Percentiles rank a stretch among this genome's conserved stretches.
Evolutionary conservation across 169 alveolate genomes (phyloP).

Genomic region (Plasmodium gallinaceum): DNA sequence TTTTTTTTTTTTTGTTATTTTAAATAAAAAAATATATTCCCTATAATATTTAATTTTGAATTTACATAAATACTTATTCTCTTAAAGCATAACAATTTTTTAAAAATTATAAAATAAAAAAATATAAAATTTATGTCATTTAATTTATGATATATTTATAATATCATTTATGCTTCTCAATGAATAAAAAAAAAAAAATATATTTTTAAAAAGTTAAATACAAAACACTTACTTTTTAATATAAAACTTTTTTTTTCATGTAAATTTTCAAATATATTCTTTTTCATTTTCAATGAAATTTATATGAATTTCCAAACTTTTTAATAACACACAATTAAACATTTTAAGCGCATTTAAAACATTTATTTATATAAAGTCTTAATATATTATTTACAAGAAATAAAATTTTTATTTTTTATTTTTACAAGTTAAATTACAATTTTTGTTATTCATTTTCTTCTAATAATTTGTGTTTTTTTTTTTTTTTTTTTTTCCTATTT

Average conservation of each 20-base stretch:
- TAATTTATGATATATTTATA: too few species aligned
- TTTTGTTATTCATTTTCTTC: neutral
- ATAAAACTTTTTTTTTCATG: too few species aligned
- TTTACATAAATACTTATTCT: conserved; percentile 6
- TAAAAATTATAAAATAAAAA: too few species aligned
- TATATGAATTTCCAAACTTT: neutral
- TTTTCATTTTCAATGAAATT: neutral
- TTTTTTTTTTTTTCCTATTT: neutral
- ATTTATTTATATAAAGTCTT: conserved; percentile 12
- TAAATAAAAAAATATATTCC: too few species aligned
- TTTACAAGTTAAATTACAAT: neutral
- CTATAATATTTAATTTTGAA: too few species aligned
- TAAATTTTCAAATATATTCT: too few species aligned
- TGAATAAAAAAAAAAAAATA: too few species aligned
- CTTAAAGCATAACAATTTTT: neutral
- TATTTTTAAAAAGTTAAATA: too few species aligned
- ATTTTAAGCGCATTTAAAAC: conserved; percentile 14
- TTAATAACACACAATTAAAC: conserved; percentile 1
- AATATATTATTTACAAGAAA: neutral
- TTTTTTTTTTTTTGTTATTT: too few species aligned
- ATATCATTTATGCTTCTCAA: too few species aligned
- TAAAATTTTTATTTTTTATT: neutral
- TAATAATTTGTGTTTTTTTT: neutral
- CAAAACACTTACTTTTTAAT: too few species aligned
- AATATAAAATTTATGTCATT: too few species aligned